Conservation (phyloP, 2,329 filamentous ascomycete species). For the Paecilomyces sp. region DNA sequence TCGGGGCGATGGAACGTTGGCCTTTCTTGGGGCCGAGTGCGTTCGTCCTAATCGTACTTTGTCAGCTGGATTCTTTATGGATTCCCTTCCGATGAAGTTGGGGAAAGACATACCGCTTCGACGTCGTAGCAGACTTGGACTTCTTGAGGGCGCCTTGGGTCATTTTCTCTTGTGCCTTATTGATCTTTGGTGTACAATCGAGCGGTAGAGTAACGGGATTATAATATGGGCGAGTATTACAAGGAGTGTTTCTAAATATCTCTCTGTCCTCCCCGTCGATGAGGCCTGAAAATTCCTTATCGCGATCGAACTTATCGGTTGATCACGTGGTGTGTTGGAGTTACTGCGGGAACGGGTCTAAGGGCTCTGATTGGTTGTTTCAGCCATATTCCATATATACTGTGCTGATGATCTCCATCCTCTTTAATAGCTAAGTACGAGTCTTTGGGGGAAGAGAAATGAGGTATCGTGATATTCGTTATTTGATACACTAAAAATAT, state of each 20-base stretch:
- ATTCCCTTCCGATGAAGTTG: not conserved
- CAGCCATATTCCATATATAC: too few relatives aligned
- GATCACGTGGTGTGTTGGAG: not conserved
- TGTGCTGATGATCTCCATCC: too few relatives aligned
- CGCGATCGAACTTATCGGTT: not conserved
- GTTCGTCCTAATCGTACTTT: constrained; percentile 9
- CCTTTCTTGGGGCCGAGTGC: constrained; percentile 50
- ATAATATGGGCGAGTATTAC: too few relatives aligned
- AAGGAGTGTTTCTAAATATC: too few relatives aligned
- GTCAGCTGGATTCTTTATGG: not conserved
- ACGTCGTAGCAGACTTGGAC: constrained; percentile 24
- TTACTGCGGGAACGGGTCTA: not conserved
- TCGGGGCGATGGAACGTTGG: constrained; percentile 57
- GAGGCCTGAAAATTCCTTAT: not conserved
- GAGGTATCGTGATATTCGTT: not conserved
- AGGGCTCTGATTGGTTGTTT: not conserved
- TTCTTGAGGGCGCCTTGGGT: constrained; percentile 45
- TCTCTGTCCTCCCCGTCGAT: not conserved
- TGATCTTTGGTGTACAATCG: not conserved
- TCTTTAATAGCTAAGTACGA: too few relatives aligned
- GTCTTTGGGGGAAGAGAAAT: not conserved
- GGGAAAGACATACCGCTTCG: constrained; percentile 28
- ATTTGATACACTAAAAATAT: not conserved
- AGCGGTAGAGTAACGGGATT: not conserved
- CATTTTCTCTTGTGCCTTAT: constrained; percentile 22